A percentile compares a stretch with the other conserved stretches of the same genome.
These are phyloP conservation scores for Cytidiella melzeri DNA, from an alignment of 768 basidiomycete species.

Conservation along the genomic window DNA sequence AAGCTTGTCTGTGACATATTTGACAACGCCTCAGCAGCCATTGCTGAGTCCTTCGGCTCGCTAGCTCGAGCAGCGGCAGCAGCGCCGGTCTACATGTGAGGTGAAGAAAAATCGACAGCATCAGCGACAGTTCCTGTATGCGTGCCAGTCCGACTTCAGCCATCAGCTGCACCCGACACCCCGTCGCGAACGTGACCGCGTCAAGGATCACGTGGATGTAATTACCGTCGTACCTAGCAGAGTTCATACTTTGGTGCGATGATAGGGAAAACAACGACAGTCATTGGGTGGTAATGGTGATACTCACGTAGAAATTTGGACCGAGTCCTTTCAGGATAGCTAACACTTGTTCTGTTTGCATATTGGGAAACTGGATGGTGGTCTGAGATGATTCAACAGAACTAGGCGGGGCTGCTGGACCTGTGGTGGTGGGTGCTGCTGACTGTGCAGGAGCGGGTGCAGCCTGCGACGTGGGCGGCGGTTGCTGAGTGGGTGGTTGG, in stretches of 20 bases:
- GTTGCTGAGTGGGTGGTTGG: slow-evolving; percentile 2
- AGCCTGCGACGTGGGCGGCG: slow-evolving; percentile 5
- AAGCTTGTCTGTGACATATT: slow-evolving; percentile 44
- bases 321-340: slow-evolving; percentile 46
- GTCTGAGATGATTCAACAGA: background rate
- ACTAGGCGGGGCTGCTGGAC: background rate
- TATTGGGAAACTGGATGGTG: slow-evolving; percentile 12
- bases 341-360: slow-evolving; percentile 55
- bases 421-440: background rate
- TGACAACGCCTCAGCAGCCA: slow-evolving; percentile 49
- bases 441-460: slow-evolving; percentile 14
- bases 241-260: background rate
- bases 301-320: slow-evolving; percentile 29
- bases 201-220: slow-evolving; percentile 14
- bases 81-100: background rate
- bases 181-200: slow-evolving; percentile 13
- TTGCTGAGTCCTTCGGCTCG: slow-evolving; percentile 49
- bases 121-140: background rate
- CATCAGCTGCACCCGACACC: background rate
- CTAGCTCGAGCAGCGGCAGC: slow-evolving; percentile 26
- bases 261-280: background rate
- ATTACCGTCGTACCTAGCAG: background rate
- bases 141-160: background rate
- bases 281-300: background rate
- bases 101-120: background rate